Conservation (phyloP, 2,329 filamentous ascomycete species). For the Fusarium sp. region DNA sequence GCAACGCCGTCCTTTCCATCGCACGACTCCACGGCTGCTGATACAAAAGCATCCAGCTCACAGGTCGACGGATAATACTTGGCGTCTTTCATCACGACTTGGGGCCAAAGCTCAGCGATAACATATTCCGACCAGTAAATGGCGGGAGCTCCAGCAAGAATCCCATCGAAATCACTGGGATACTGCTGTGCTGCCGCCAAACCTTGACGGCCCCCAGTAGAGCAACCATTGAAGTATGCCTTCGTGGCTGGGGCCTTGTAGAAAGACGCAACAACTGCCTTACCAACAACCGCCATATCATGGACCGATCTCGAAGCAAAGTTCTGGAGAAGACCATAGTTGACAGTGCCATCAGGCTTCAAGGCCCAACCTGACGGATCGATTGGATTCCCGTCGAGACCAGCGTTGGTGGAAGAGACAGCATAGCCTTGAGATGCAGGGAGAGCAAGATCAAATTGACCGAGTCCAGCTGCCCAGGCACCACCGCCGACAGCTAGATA, state of each 20-base stretch:
- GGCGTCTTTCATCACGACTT: not conserved
- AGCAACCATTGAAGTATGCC: not conserved
- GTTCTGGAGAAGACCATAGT: not conserved
- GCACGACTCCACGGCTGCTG: not conserved
- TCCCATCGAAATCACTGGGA: not conserved
- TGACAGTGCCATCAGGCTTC: not conserved
- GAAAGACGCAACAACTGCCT: not conserved
- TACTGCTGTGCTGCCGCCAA: not conserved
- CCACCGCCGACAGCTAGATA: not conserved
- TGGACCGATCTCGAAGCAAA: not conserved
- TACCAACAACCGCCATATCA: not conserved
- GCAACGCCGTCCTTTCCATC: not conserved
- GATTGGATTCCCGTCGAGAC: not conserved
- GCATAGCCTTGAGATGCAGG: not conserved
- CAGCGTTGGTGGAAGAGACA: not conserved
- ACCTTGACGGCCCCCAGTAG: not conserved
- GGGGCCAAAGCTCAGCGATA: not conserved
- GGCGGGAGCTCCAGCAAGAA: not conserved
- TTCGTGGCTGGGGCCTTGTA: not conserved
- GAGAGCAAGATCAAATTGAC: not conserved
- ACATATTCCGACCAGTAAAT: not conserved
- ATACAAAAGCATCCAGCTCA: not conserved
- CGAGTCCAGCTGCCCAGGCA: not conserved
- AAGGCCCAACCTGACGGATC: not conserved
- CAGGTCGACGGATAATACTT: not conserved